A percentile compares a stretch with the other conserved stretches of the same genome.
phyloP scores from a whole-genome alignment of 306 rosid species.

The Pueraria montana region DNA sequence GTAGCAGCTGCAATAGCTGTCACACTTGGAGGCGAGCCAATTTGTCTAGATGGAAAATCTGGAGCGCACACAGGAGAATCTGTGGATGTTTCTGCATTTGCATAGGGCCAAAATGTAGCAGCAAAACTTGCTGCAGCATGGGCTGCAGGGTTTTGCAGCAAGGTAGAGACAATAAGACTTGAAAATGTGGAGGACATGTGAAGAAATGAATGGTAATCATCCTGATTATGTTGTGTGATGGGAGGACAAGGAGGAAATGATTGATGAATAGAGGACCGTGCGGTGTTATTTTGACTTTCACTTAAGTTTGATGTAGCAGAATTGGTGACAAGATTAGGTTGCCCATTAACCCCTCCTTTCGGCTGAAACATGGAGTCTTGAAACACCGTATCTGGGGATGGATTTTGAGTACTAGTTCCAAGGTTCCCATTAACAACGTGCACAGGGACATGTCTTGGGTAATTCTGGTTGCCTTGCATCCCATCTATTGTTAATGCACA shows the following conservation, averaged over 20 bases:
- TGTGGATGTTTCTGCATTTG: background rate
- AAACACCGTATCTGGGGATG: background rate
- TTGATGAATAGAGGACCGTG: no score
- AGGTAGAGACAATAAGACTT: no score
- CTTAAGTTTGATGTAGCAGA: background rate
- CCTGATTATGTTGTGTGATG: no score
- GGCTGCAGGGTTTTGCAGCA: no score
- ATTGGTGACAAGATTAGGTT: background rate
- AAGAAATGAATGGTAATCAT: no score
- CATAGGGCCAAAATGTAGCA: constrained; percentile 17
- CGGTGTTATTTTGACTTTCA: no score
- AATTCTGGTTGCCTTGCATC: constrained; percentile 1
- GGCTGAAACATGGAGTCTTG: background rate
- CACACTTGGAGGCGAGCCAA: background rate
- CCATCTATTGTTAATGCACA: background rate
- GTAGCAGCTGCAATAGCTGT: background rate
- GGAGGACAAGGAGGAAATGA: no score
- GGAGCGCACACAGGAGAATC: background rate
- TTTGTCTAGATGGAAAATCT: background rate
- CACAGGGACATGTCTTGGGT: constrained; percentile 15
- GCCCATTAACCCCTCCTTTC: background rate
- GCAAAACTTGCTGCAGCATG: background rate
- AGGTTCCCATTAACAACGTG: background rate
- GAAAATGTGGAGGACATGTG: no score
- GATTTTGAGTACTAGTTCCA: constrained; percentile 8